Base-by-base conservation (phyloP, 2,329 filamentous ascomycete genomes). In the Aureobasidium sp. region DNA sequence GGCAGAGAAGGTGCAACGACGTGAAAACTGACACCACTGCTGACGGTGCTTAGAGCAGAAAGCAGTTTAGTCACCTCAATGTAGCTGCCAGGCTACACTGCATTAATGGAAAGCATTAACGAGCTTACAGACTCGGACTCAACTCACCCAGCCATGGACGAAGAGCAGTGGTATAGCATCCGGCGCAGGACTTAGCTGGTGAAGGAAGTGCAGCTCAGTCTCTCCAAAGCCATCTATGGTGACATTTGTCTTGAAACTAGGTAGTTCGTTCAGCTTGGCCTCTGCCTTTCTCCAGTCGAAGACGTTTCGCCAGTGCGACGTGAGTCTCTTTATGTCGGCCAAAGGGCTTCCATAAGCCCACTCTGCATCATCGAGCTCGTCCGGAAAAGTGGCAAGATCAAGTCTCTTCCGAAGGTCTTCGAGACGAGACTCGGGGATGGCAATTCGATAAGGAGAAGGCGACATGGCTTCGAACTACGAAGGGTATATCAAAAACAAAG, bases 131-230 rank as follows among this genome's bases (percentile, higher is more conserved):
- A 34, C 11, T 14, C 22, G n/a, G 27, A 39, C 27, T 14, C 22
- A 31, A 39, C 27, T 56, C 62, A 58, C 63, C 70, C 80, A 89
- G 15, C 86, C 86, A 69, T 89, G 87, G n/a, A 79, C 77, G 70
- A 90, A 89, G 0, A 90, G 70, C 34, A 90, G 69, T 0, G 87
- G 87, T 45, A 90, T 82, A 1, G 84, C 84, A 22, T 77, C 76
- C 20, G 36, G 17, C 1, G 78, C 66, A 2, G 75, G 75, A 66
- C 81, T 84, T 58, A 72, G 77, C 66, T 86, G 78, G 68, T 88
- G 83, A 2, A 89, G 71, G 69, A 86, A 88, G 72, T 90, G 87
- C 3, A 89, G 76, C 37, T 85, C 77, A 53, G 88, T 69, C 0
- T 78, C 74, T 1, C 79, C 84, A 66, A 86, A 88, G 0, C 82